Base-by-base conservation (phyloP, 176 grass and related monocot species). In the Stipa capillata region DNA sequence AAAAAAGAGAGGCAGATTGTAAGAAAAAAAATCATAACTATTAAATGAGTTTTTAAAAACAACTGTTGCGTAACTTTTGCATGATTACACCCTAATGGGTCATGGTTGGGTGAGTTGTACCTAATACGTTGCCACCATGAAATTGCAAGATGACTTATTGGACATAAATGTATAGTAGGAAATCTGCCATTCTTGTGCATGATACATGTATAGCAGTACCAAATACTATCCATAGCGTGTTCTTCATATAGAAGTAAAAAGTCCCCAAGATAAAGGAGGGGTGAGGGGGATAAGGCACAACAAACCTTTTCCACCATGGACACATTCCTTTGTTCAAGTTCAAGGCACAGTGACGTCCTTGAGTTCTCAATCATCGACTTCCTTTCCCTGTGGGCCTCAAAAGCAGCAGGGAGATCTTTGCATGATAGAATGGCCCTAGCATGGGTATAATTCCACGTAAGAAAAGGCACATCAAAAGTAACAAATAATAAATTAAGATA, bases 321-420 rank as follows among this genome's bases (percentile, higher is more conserved):
- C 45, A 69, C 70, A n/a, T 42, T 62, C 67, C 69, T 87, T 29
- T 72, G 79, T 42, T 41, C 50, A 61, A 83, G 65, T 56, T 87
- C 85, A 34, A 43, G 43, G 68, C 59, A 57, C 65, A 87, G 20
- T 36, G 79, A 65, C 41, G 24, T 87, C 62, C 18, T 83, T 55
- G 43, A 64, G 28, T 78, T 56, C 65, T 56, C 65, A 36, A 35
- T 65, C 55, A 51, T 18, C 73, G 56, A 69, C 55, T 48, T 78
- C 36, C 45, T 71, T 15, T 78, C 65, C 65, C 25, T 35, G 8
- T 11, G 24, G 66, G 55, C 24, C 79, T 78, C 54, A 56, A 57
- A 47, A 55, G 79, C 65, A 55, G 63, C 65, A 28, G 79, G 79
- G 36, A 87, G 52, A 73, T 87, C 85, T 77, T 83, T 78, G 61